Evolutionary conservation across 2,329 filamentous ascomycete species (phyloP).

Genomic region (Tolypocladium ovalisporum): DNA sequence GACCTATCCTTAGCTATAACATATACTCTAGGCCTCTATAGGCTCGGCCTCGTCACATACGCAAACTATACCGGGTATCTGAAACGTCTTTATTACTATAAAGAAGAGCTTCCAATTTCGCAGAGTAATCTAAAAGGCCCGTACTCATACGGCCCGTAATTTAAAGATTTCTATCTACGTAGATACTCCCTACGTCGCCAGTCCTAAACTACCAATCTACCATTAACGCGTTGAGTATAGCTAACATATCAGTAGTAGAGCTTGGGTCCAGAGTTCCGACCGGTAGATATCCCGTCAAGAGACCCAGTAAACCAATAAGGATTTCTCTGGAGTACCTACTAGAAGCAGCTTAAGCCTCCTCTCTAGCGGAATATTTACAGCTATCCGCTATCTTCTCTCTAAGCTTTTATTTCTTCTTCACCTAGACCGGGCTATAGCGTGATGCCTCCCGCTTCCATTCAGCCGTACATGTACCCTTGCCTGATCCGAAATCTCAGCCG

Average conservation of each 20-base stretch:
- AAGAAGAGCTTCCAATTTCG: not conserved
- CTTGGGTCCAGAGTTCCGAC: not conserved
- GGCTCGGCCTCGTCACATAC: not conserved
- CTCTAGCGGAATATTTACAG: not conserved
- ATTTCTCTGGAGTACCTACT: not conserved
- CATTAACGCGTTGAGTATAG: not conserved
- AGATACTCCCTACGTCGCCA: not conserved
- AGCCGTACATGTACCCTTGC: not conserved
- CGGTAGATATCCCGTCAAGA: not conserved
- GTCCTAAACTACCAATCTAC: not conserved
- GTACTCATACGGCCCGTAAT: not conserved
- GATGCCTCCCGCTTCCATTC: not conserved
- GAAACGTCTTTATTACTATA: not conserved
- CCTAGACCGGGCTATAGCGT: not conserved
- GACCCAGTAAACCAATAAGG: not conserved
- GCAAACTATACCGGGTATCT: not conserved
- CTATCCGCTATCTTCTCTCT: not conserved
- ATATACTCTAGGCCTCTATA: too few relatives aligned
- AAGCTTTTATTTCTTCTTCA: not conserved
- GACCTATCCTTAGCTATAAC: too few relatives aligned
- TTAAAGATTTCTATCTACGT: not conserved
- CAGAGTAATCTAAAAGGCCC: not conserved
- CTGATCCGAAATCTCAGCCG: not conserved
- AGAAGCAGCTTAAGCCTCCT: not conserved
- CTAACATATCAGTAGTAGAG: not conserved